Percentiles rank a stretch among this genome's conserved stretches.
Evolutionary conservation across 2,329 filamentous ascomycete genomes (phyloP).

Genomic region (Aureobasidium lini): DNA sequence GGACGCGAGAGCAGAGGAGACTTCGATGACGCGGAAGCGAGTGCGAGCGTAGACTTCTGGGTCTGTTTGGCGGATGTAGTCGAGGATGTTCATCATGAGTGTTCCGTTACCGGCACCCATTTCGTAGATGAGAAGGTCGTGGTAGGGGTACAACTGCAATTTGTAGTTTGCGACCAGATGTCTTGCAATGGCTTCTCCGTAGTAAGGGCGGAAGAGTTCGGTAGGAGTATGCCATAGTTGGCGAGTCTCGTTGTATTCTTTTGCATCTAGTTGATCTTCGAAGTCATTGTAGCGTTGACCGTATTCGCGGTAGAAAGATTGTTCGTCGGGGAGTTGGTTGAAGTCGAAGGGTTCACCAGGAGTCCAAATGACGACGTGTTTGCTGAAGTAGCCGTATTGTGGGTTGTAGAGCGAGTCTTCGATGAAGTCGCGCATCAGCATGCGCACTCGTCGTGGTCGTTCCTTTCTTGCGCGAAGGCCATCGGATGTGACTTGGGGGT

Average conservation of each 20-base stretch:
- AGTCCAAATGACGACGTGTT: conserved; percentile 92
- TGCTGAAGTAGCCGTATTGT: conserved; percentile 91
- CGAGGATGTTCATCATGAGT: conserved; percentile 94
- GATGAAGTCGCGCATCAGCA: conserved; percentile 95
- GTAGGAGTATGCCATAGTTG: conserved; percentile 99
- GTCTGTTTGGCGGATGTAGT: conserved; percentile 85
- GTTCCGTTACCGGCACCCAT: conserved; percentile 97
- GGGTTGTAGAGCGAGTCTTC: conserved; percentile 95
- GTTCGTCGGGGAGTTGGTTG: conserved; percentile 69
- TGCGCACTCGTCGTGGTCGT: conserved; percentile 82
- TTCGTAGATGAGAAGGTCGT: conserved; percentile 96
- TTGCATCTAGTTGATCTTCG: conserved; percentile 75
- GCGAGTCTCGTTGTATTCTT: conserved; percentile 63
- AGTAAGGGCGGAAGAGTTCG: conserved; percentile 92
- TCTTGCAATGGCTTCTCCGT: conserved; percentile 93
- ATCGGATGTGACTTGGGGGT: conserved; percentile 77
- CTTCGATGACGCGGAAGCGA: conserved; percentile 92
- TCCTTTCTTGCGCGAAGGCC: conserved; percentile 65
- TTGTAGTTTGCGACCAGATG: conserved; percentile 96
- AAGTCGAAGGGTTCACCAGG: conserved; percentile 91
- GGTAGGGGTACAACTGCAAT: conserved; percentile 85
- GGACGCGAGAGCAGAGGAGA: conserved; percentile 70
- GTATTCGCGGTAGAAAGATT: conserved; percentile 71
- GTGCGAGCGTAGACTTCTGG: conserved; percentile 91
- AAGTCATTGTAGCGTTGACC: conserved; percentile 80